Evolutionary conservation across 257 asterid genomes (phyloP), one percentile per base, ranked within the genome.

Genomic region (Fraxinus excelsior): DNA sequence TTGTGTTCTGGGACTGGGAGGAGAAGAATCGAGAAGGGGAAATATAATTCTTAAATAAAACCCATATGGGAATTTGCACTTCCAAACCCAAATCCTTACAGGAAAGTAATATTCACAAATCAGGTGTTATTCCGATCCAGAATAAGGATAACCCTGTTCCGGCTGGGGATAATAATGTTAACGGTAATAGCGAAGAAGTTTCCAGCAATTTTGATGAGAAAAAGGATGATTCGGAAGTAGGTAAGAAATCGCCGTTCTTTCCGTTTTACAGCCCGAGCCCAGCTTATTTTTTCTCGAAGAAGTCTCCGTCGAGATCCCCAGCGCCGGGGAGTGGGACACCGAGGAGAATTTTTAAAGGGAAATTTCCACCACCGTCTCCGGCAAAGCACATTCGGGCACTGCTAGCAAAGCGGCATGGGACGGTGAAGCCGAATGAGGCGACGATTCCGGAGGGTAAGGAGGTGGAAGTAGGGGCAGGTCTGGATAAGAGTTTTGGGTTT

Each of bases 181-280:
- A 62, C 26, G 68, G 32, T 25, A 25, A 71, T 40, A 14, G 34
- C 1, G 76, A 71, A 8, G 78, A 70, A 35, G 79, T 42, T 31
- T 60, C 79, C 23, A 77, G 26, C 7, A 79, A 46, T 62, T 78
- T 67, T 62, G 78, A 77, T 19, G 80, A 68, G 58, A 80, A 71
- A 37, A 83, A 83, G 77, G 74, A 84, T 67, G 82, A 85, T 11
- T n/a, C 42, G 29, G 85, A 80, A 32, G 70, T 64, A 12, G 87
- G 86, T 2, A 88, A 85, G 72, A 88, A 85, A 65, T 86, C 93
- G 19, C 93, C 93, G 1, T 80, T 88, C 67, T 87, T 88, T 56
- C 87, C 88, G 18, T 88, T 88, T 25, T 88, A 88, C 82, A 88
- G 91, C 69, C 93, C 93, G 2, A 88, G 93, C 74, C 93, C 93